Percentiles rank a stretch among this genome's conserved stretches.
Conservation (phyloP, 2,329 filamentous ascomycete species). For the Microcera coccophila region DNA sequence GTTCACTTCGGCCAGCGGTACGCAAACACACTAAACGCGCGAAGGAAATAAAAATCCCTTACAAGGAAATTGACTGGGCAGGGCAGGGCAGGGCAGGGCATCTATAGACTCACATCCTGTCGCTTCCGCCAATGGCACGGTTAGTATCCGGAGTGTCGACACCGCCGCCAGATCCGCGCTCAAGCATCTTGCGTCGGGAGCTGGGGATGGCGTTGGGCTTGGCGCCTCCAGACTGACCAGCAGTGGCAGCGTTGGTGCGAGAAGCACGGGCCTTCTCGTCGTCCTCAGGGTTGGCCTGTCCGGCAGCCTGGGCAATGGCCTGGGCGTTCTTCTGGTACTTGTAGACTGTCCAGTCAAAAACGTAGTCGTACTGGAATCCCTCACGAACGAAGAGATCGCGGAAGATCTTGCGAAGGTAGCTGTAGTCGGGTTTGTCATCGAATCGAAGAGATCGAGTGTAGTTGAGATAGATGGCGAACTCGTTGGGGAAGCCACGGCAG, state of each 20-base stretch:
- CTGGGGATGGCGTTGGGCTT: slow-evolving; percentile 72
- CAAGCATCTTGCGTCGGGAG: slow-evolving; percentile 81
- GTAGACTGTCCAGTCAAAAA: slow-evolving; percentile 99
- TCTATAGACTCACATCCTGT: slow-evolving; percentile 95
- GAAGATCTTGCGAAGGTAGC: slow-evolving; percentile 99
- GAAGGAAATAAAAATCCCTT: slow-evolving; percentile 76
- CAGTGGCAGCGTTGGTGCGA: slow-evolving; percentile 62
- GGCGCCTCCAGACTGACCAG: slow-evolving; percentile 58
- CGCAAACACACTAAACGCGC: slow-evolving; percentile 73
- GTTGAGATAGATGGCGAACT: slow-evolving; percentile 99
- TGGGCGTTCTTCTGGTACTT: slow-evolving; percentile 99
- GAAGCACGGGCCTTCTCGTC: slow-evolving; percentile 72
- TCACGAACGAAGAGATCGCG: slow-evolving; percentile 97
- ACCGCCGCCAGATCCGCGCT: slow-evolving; percentile 55
- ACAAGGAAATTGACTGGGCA: slow-evolving; percentile 62
- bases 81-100: slow-evolving; percentile 47
- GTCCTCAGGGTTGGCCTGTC: slow-evolving; percentile 62
- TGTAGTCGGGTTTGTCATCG: slow-evolving; percentile 99
- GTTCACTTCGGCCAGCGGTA: slow-evolving; percentile 69
- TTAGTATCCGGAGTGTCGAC: slow-evolving; percentile 68
- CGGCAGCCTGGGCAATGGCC: slow-evolving; percentile 81
- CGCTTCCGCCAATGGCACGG: slow-evolving; percentile 74
- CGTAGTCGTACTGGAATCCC: slow-evolving; percentile 99
- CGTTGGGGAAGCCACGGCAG: slow-evolving; percentile 97
- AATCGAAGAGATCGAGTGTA: slow-evolving; percentile 98